phyloP scores from a whole-genome alignment of 2,329 filamentous ascomycete genomes.

The Leptographium galeiforme region DNA sequence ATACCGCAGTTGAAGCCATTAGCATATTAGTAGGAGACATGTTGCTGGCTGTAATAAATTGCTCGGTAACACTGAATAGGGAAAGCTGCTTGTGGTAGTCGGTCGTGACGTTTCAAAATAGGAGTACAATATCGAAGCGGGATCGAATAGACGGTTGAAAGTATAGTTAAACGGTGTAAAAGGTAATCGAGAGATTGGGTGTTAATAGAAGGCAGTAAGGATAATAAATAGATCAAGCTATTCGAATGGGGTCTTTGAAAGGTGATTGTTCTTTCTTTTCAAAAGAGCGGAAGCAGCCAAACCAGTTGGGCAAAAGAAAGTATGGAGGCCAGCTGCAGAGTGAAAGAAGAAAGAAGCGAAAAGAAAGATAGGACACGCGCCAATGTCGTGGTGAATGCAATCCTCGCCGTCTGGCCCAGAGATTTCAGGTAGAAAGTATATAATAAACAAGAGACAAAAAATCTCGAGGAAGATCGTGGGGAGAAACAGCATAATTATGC shows the following conservation, averaged over 20 bases:
- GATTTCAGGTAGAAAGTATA: neutral
- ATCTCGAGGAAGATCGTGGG: neutral
- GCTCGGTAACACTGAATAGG: neutral
- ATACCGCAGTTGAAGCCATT: slow-evolving; percentile 29
- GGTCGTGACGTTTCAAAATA: neutral
- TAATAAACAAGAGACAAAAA: slow-evolving; percentile 15
- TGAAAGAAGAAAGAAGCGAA: slow-evolving; percentile 23
- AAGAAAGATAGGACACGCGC: slow-evolving; percentile 27
- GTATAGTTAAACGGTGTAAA: slow-evolving; percentile 3
- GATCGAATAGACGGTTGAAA: neutral
- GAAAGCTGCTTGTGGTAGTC: neutral
- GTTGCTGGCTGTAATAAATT: neutral
- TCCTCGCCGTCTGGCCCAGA: neutral
- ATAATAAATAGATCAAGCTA: slow-evolving; percentile 1
- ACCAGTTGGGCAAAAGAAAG: slow-evolving; percentile 33
- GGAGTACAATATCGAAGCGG: neutral
- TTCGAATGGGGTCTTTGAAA: neutral
- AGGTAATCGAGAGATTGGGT: slow-evolving; percentile 2
- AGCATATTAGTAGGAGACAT: slow-evolving; percentile 41
- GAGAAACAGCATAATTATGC: slow-evolving; percentile 25
- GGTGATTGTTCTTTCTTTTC: neutral
- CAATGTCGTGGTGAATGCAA: slow-evolving; percentile 16
- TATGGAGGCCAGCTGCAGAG: slow-evolving; percentile 30
- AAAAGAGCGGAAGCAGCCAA: slow-evolving; percentile 45
- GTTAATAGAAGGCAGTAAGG: slow-evolving; percentile 1